Evolutionary conservation across 768 basidiomycete species (phyloP).

Genomic region (Agaricus subrufescens): DNA sequence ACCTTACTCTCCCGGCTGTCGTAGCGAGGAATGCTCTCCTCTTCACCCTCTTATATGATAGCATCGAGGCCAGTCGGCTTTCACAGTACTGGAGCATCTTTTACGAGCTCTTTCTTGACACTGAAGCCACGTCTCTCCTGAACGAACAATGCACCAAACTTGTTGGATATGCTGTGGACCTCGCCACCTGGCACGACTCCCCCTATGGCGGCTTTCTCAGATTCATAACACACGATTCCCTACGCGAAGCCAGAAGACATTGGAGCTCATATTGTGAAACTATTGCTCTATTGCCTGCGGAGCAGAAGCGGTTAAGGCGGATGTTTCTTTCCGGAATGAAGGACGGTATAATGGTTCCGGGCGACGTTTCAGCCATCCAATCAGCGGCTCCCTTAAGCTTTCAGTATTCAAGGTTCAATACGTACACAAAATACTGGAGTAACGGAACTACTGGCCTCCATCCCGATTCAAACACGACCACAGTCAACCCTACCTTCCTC

Average conservation of each 20-base stretch:
- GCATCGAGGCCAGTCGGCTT: constrained; percentile 11
- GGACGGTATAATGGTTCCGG: neutral
- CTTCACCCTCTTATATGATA: constrained; percentile 36
- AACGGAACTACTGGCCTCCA: constrained; percentile 32
- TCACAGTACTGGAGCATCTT: constrained; percentile 39
- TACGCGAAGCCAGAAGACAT: constrained; percentile 33
- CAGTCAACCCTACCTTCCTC: constrained; percentile 42
- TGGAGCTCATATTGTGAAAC: constrained; percentile 34
- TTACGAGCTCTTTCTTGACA: constrained; percentile 43
- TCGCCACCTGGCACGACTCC: constrained; percentile 33
- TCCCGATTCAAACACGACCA: constrained; percentile 13
- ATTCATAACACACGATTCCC: constrained; percentile 33
- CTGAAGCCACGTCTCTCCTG: constrained; percentile 26
- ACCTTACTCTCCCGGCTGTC: neutral
- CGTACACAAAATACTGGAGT: constrained; percentile 34
- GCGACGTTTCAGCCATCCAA: constrained; percentile 13
- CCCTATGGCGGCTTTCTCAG: constrained; percentile 31
- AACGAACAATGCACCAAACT: constrained; percentile 35
- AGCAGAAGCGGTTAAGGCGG: constrained; percentile 15
- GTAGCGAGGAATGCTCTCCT: constrained; percentile 47
- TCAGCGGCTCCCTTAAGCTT: constrained; percentile 33
- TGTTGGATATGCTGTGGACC: constrained; percentile 22
- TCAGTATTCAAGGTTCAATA: constrained; percentile 14
- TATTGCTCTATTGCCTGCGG: constrained; percentile 17
- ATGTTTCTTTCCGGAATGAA: constrained; percentile 3